Conservation (phyloP, 148 eudicot genomes). For the Hydrangea macrophylla region DNA sequence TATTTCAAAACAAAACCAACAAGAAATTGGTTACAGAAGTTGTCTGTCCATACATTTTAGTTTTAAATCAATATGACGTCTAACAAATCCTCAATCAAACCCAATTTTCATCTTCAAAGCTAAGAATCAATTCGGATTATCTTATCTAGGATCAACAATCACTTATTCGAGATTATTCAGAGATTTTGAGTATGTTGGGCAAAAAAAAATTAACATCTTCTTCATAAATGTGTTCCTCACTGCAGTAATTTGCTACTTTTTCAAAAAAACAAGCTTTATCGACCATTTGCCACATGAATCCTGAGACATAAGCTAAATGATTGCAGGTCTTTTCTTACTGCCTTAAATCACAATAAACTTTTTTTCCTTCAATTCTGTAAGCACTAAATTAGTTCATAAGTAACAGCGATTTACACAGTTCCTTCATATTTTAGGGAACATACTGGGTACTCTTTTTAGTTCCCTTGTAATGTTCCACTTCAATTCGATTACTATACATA, state of each 20-base stretch:
- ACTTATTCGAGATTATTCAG: too few species aligned
- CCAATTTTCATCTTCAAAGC: neutral
- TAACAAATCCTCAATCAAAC: neutral
- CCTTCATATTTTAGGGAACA: neutral
- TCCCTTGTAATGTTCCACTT: neutral
- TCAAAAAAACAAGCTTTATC: neutral
- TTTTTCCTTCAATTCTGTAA: neutral
- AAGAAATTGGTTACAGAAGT: neutral
- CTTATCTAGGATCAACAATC: too few species aligned
- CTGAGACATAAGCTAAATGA: neutral
- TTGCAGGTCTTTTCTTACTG: neutral
- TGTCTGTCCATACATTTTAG: neutral
- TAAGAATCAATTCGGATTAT: too few species aligned
- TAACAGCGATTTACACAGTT: neutral
- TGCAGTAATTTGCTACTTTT: neutral
- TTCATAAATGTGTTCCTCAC: neutral
- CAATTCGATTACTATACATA: neutral
- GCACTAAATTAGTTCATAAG: neutral
- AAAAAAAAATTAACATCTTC: neutral
- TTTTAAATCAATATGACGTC: neutral
- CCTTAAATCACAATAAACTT: neutral
- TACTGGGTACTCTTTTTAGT: neutral
- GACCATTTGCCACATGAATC: neutral
- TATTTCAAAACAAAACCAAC: neutral
- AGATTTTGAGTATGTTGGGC: too few species aligned